Evolutionary conservation across 768 basidiomycete genomes (phyloP), one percentile per base, ranked within the genome.

Genomic region (Termitomyces sp.): DNA sequence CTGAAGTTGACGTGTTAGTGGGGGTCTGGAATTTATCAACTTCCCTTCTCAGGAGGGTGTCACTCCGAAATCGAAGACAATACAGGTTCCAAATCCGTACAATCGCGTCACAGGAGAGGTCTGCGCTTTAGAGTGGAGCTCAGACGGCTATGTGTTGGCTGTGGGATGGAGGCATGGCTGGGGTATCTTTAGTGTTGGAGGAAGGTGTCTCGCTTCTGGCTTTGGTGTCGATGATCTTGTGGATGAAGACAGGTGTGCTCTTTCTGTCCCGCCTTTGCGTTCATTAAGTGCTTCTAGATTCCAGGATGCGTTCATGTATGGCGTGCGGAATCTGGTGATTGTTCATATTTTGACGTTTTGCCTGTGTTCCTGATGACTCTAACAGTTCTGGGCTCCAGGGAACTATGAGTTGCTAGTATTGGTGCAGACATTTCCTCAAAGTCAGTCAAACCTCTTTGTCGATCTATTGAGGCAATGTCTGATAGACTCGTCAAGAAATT

Each of bases 71-170:
- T 83, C 88, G 1, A 83, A 89, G 64, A 72, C 70, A 18, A 70
- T 92, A 45, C 71, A 82, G 22, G 69, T 88, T n/a, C 84, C 86
- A 5, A 82, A 84, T 57, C 76, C 82, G 35, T 81, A 83, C 57
- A 80, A 76, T 57, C 75, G 74, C 42, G 75, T 78, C 7, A 81
- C 76, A 5, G 91, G 91, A 1, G 70, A 79, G 38, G 84, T 93
- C 5, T 80, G 69, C 55, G 68, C 82, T 11, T 76, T 96, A 68
- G 85, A 93, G 61, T 98, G 95, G 96, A 95, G 91, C 48, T 91
- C 91, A 0, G 97, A 99, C 69, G 96, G 96, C 2, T 94, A 94
- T 70, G 92, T 91, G 6, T 75, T 99, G 11, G 95, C 94, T 32
- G 93, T 94, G 2, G 96, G 93, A 0, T 97, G 93, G 89, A 79